Conservation (phyloP, 2,329 filamentous ascomycete species). For the Penicillium sp. region DNA sequence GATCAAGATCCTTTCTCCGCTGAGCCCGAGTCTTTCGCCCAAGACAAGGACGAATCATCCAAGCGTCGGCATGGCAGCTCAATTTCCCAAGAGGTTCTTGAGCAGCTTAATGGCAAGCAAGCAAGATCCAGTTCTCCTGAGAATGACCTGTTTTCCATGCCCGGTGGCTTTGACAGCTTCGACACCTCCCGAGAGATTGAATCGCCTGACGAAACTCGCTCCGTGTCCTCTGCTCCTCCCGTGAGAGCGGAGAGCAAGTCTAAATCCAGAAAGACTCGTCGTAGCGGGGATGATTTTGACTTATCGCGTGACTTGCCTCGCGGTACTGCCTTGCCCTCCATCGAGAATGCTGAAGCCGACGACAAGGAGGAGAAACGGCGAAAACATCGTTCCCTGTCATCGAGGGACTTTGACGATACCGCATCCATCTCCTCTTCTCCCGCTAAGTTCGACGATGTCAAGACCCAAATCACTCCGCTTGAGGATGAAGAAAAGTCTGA, state of each 20-base stretch:
- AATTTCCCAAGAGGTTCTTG: constrained; percentile 25
- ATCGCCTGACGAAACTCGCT: constrained; percentile 11
- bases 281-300: constrained; percentile 22
- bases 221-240: constrained; percentile 14
- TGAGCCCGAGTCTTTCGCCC: constrained; percentile 18
- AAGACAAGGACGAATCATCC: constrained; percentile 2
- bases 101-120: constrained; percentile 22
- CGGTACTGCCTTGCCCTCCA: constrained; percentile 1
- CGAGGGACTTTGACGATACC: constrained; percentile 33
- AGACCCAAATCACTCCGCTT: constrained; percentile 15
- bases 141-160: constrained; percentile 29
- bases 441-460: constrained; percentile 26
- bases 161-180: constrained; percentile 29
- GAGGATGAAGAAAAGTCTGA: constrained; percentile 26
- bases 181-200: constrained; percentile 8
- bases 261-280: constrained; percentile 20
- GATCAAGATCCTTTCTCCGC: constrained; percentile 18
- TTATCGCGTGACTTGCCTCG: constrained; percentile 8
- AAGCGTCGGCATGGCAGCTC: constrained; percentile 11
- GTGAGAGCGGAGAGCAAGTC: constrained; percentile 7
- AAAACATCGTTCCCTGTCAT: constrained; percentile 4
- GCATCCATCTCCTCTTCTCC: constrained; percentile 35
- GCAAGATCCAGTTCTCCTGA: constrained; percentile 15
- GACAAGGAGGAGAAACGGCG: constrained; percentile 26
- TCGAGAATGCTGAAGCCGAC: constrained; percentile 6